Conservation (phyloP, 176 grass and related monocot species). For the Eleusine coracana region DNA sequence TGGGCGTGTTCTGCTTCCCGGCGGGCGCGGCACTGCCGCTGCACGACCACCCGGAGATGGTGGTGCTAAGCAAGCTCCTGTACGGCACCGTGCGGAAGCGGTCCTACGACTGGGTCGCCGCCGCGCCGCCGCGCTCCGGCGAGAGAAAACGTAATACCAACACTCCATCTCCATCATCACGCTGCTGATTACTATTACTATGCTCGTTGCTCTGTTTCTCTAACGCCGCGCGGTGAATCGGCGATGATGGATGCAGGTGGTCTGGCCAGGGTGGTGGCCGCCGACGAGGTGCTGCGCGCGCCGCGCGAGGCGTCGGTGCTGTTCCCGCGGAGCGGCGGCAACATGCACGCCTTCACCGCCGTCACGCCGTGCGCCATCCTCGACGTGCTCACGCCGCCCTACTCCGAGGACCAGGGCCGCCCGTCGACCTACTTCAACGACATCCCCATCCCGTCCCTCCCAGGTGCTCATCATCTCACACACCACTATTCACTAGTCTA, state of each 20-base stretch:
- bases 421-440: slow-evolving; percentile 73
- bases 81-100: slow-evolving; percentile 60
- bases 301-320: slow-evolving; percentile 66
- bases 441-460: slow-evolving; percentile 53
- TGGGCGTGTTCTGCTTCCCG: slow-evolving; percentile 88
- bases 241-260: slow-evolving; percentile 41
- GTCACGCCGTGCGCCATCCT: slow-evolving; percentile 85
- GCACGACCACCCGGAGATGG: slow-evolving; percentile 88
- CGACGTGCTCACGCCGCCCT: slow-evolving; percentile 76
- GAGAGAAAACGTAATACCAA: slow-evolving; percentile 41
- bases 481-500: no score
- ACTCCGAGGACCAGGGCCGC: slow-evolving; percentile 61
- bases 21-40: slow-evolving; percentile 75
- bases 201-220: neutral
- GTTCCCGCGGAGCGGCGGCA: slow-evolving; percentile 82
- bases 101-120: slow-evolving; percentile 74
- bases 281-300: slow-evolving; percentile 50
- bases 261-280: slow-evolving; percentile 66
- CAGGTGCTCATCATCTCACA: slow-evolving; percentile 37
- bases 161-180: neutral
- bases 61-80: slow-evolving; percentile 78
- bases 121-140: slow-evolving; percentile 16
- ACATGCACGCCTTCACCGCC: slow-evolving; percentile 82
- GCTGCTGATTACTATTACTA: neutral
- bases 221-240: neutral